Evolutionary conservation across 2,329 filamentous ascomycete species (phyloP), one percentile per base, ranked within the genome.

Genomic region (Alternaria incomplexa): DNA sequence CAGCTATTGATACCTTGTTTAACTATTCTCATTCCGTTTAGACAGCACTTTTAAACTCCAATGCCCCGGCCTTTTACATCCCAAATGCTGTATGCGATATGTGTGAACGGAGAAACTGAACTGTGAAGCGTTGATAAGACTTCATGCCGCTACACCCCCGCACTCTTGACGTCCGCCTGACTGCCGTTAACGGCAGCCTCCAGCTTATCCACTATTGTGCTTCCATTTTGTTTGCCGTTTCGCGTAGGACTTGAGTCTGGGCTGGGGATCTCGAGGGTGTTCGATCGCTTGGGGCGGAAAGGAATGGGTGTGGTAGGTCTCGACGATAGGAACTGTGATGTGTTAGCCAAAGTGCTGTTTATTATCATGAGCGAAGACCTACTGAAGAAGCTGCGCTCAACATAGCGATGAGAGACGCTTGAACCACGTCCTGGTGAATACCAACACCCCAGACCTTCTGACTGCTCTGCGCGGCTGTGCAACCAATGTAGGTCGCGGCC

Each of bases 401-500:
- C 70, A 97, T 84, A 61, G 94, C 94, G 78, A 93, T 91, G 75
- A 97, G 86, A 79, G 91, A 94, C 73, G 92, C 93, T 80, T 96
- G 92, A 20, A 96, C 93, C 64, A 96, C 93, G 83, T 97, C 95
- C 78, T 95, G 91, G 78, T 97, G 93, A 71, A 97, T 92, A 32
- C 93, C 93, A 7, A 97, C 91, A 71, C 93, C 93, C 93, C 93
- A 97, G 3, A 97, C 91, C 73, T 88, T 91, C 73, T 92, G 85
- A 57, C 86, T 87, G 66, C 85, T 90, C 50, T 87, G 88, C 5
- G 87, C 82, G 20, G 89, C 86, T 26, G 87, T 93, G 81, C 93
- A 97, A 80, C 97, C 92, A 67, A 98, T 97, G 78, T 96, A 98
- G 3, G 94, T 93, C 2, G 93, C 95, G n/a, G 95, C 95, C 84